Conservation (phyloP, 106 monocot species). For the Chionographis japonica region DNA sequence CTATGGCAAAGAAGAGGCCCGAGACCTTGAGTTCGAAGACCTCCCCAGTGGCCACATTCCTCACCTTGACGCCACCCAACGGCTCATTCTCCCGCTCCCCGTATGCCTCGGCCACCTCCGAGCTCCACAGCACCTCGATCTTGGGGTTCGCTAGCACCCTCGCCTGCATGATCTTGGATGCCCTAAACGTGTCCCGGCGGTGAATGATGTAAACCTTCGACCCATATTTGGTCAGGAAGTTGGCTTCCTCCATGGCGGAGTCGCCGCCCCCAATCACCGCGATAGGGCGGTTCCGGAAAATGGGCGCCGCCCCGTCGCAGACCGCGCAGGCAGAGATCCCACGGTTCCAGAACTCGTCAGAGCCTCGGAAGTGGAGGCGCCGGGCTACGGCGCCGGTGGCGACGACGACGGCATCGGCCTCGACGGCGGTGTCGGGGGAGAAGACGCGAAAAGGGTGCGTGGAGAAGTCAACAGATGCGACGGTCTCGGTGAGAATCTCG, state of each 20-base stretch:
- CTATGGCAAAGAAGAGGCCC: conserved; percentile 93
- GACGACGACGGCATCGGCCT: conserved; percentile 69
- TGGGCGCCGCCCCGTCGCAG: conserved; percentile 44
- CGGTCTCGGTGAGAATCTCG: conserved; percentile 72
- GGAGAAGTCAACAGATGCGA: conserved; percentile 63
- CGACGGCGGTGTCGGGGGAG: conserved; percentile 47
- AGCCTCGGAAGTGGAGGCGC: conserved; percentile 64
- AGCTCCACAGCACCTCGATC: conserved; percentile 83
- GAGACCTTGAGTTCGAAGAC: conserved; percentile 54
- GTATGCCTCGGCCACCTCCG: conserved; percentile 75
- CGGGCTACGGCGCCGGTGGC: conserved; percentile 94
- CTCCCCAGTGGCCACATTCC: conserved; percentile 56
- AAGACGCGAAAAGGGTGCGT: conserved; percentile 50
- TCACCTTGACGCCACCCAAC: conserved; percentile 70
- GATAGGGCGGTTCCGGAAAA: conserved; percentile 35
- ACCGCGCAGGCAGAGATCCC: conserved; percentile 89
- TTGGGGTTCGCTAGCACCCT: conserved; percentile 72
- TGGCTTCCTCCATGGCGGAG: conserved; percentile 55
- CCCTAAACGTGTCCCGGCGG: conserved; percentile 33
- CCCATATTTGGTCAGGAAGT: conserved; percentile 46
- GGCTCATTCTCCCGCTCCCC: conserved; percentile 41
- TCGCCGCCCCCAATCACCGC: conserved; percentile 44
- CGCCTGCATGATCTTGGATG: conserved; percentile 64
- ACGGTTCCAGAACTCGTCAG: conserved; percentile 68
- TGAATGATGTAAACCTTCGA: conserved; percentile 41